Evolutionary conservation across 805 yeast genomes (phyloP).

Genomic region (Kuraishia capsulata): DNA sequence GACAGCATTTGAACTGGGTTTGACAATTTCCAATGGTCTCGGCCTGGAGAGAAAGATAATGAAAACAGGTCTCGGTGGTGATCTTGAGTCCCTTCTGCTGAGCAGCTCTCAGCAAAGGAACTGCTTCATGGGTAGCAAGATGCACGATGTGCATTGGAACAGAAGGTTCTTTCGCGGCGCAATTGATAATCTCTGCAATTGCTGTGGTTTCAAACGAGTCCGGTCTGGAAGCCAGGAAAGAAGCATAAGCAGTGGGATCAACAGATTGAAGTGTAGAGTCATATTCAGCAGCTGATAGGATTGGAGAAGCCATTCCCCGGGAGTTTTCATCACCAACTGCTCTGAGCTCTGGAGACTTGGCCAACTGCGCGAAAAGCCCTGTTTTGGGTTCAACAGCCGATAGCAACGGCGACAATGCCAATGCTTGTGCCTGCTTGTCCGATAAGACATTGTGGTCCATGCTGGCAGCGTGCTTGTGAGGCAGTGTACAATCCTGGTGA

Average conservation of each 20-base stretch:
- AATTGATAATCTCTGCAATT: constrained; percentile 57
- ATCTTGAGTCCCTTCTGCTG: constrained; percentile 49
- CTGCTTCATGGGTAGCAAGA: constrained; percentile 75
- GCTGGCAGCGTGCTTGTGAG: constrained; percentile 20
- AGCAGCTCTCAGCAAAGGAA: constrained; percentile 66
- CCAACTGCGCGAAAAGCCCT: constrained; percentile 35
- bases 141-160: constrained; percentile 85
- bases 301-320: constrained; percentile 24
- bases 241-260: constrained; percentile 57
- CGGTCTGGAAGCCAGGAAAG: constrained; percentile 81
- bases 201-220: constrained; percentile 85
- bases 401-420: constrained; percentile 46
- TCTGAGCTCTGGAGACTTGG: constrained; percentile 18
- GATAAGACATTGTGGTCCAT: constrained; percentile 27
- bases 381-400: constrained; percentile 51
- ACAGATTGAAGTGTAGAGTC: constrained; percentile 30
- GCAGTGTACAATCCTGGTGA: constrained; percentile 22
- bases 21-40: constrained; percentile 70
- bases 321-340: constrained; percentile 6
- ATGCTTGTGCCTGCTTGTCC: constrained; percentile 40
- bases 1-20: constrained; percentile 89
- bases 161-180: constrained; percentile 47
- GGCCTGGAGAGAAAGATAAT: constrained; percentile 70
- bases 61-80: constrained; percentile 92
- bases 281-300: constrained; percentile 30